Evolutionary conservation across 2,329 filamentous ascomycete species (phyloP), one percentile per base, ranked within the genome.

Genomic region (Pseudogymnoascus sp.): DNA sequence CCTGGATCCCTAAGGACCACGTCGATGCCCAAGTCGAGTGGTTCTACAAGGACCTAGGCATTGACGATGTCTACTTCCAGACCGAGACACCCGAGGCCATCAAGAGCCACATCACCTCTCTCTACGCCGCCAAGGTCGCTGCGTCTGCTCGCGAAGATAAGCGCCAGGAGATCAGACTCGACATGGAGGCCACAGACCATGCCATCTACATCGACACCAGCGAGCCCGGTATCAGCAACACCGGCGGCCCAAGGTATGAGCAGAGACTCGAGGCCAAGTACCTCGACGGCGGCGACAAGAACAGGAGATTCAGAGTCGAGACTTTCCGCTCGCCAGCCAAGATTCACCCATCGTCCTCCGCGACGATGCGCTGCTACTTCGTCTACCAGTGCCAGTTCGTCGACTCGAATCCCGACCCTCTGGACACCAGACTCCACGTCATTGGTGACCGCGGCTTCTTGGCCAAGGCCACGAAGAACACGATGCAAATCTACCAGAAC

Each of bases 201-300:
- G 95, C 95, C 65, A 96, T 98, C 73, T 99, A 98, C 79, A 98
- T 99, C 69, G 95, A 99, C 75, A 99, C 95, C 62, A 97, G 93
- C 76, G 89, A 89, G 73, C 93, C 95, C 14, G 95, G 95, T 68
- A 81, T 90, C 70, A 90, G 88, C 64, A 83, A 87, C 56, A 80
- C 90, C 22, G 79, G 83, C 62, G 95, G 95, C 2, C 93, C 95
- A n/a, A 84, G 88, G 65, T 99, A 97, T 75, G 95, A 99, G 79
- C 88, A 91, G 74, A 86, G 93, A 65, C 90, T 99, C 65, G 95
- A 98, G 78, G 84, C 88, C 76, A 98, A 98, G 81, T 98, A 98
- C 75, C 84, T 99, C 69, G 92, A 98, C 75, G 86, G 87, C 72
- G 88, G 79, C 62, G 77, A 83, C 69, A 83, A 84, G 26, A 82